phyloP scores from a whole-genome alignment of 208 protist genomes.

The Trypanosoma vivax region DNA sequence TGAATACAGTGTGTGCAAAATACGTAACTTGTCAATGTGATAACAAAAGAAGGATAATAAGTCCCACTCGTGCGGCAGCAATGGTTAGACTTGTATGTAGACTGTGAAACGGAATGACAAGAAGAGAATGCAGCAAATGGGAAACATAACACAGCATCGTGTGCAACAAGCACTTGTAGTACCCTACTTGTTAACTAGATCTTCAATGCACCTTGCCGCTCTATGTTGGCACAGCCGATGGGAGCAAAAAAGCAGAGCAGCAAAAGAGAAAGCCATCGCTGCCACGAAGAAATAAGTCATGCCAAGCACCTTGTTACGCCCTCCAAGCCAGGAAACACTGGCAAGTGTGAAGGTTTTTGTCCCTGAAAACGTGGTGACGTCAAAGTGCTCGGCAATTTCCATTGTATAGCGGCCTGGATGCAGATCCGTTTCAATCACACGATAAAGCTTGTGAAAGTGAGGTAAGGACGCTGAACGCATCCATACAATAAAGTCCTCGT shows the following conservation, averaged over 20 bases:
- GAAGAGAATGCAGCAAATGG: too few relatives aligned
- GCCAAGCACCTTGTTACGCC: constrained; percentile 92
- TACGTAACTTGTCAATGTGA: too few relatives aligned
- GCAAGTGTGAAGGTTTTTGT: constrained; percentile 94
- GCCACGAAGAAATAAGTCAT: constrained; percentile 92
- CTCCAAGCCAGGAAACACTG: constrained; percentile 92
- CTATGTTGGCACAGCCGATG: constrained; percentile 29
- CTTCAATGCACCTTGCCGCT: constrained; percentile 26
- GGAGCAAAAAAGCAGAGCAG: constrained; percentile 61
- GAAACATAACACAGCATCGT: too few relatives aligned
- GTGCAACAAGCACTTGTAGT: background rate
- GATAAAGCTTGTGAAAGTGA: constrained; percentile 97
- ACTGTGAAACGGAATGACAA: too few relatives aligned
- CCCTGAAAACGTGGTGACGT: constrained; percentile 87
- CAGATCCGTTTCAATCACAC: constrained; percentile 84
- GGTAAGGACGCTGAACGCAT: constrained; percentile 93
- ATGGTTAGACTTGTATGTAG: too few relatives aligned
- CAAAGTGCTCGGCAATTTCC: constrained; percentile 87
- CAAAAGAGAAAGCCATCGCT: constrained; percentile 72
- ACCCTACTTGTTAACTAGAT: constrained; percentile 14
- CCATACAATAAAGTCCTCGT: constrained; percentile 99
- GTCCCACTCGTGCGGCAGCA: too few relatives aligned
- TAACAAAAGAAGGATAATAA: too few relatives aligned
- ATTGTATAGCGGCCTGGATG: constrained; percentile 84
- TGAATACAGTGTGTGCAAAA: too few relatives aligned